Evolutionary conservation across 768 basidiomycete species (phyloP).

Genomic region (Lentinula sp.): DNA sequence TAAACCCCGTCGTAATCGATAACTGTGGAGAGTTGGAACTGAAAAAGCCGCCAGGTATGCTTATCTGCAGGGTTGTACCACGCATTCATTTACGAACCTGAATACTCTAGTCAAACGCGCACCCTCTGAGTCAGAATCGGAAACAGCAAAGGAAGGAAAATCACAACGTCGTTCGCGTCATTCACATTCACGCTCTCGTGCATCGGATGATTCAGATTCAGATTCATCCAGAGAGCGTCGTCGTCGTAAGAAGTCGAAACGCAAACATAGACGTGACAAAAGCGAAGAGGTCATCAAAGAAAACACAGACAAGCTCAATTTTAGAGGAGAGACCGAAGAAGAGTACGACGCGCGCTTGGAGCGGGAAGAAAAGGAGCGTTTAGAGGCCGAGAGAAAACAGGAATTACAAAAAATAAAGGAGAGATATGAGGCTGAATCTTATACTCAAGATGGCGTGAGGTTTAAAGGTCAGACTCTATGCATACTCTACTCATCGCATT

Average conservation of each 20-base stretch:
- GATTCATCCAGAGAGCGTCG: conserved; percentile 8
- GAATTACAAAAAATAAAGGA: conserved; percentile 46
- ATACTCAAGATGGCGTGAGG: conserved; percentile 42
- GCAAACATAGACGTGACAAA: conserved; percentile 22
- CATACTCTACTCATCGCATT: not conserved
- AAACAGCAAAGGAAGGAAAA: not conserved
- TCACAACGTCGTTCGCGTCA: conserved; percentile 10
- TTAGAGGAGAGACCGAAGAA: conserved; percentile 55
- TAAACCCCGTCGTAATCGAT: conserved; percentile 56
- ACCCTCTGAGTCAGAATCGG: conserved; percentile 1
- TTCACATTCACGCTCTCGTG: conserved; percentile 15
- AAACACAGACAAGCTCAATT: conserved; percentile 10
- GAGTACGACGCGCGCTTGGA: conserved; percentile 68
- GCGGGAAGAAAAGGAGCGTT: conserved; percentile 56
- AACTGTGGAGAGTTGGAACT: conserved; percentile 87
- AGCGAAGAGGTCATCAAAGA: conserved; percentile 9
- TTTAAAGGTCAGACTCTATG: conserved; percentile 49
- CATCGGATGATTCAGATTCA: conserved; percentile 2
- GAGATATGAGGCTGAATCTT: conserved; percentile 24
- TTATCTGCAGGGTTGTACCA: not conserved
- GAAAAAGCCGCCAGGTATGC: conserved; percentile 28
- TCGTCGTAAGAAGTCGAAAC: conserved; percentile 16
- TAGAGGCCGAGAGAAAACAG: conserved; percentile 36
- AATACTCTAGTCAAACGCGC: conserved; percentile 11
- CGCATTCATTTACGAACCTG: not conserved